These are phyloP conservation scores for Suhomyces kunorum DNA, from an alignment of 1,139 yeast species.

Conservation along the genomic window DNA sequence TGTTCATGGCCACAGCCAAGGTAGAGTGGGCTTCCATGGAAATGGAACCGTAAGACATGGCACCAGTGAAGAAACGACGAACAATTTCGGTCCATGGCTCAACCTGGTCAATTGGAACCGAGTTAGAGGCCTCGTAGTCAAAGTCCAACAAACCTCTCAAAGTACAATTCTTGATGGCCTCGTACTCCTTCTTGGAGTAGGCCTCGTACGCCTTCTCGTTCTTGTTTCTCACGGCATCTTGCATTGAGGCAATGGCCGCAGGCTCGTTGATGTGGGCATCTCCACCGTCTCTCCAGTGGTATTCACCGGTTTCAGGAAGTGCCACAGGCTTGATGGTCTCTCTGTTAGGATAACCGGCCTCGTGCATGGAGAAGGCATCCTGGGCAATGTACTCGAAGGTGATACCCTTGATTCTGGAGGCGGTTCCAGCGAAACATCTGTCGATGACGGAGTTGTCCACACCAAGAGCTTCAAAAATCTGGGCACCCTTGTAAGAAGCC, in stretches of 20 bases:
- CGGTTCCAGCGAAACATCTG: constrained; percentile 95
- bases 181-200: constrained; percentile 86
- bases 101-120: constrained; percentile 94
- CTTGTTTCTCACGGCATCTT: constrained; percentile 96
- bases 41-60: constrained; percentile 98
- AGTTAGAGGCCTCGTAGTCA: constrained; percentile 66
- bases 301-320: constrained; percentile 94
- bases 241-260: constrained; percentile 89
- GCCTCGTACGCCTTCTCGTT: constrained; percentile 91
- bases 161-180: constrained; percentile 90
- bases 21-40: constrained; percentile 99
- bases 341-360: constrained; percentile 84
- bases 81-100: constrained; percentile 99
- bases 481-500: constrained; percentile 98
- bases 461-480: constrained; percentile 95
- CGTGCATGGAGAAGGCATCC: constrained; percentile 93
- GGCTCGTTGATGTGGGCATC: constrained; percentile 95
- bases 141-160: constrained; percentile 91
- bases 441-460: constrained; percentile 94
- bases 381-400: constrained; percentile 95
- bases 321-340: constrained; percentile 69
- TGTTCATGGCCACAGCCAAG: constrained; percentile 96
- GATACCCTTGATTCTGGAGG: constrained; percentile 93
- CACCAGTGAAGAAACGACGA: constrained; percentile 96
- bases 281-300: constrained; percentile 99